phyloP scores from a whole-genome alignment of 495 filamentous ascomycete genomes.

The Aspergillus carlsbadensis region DNA sequence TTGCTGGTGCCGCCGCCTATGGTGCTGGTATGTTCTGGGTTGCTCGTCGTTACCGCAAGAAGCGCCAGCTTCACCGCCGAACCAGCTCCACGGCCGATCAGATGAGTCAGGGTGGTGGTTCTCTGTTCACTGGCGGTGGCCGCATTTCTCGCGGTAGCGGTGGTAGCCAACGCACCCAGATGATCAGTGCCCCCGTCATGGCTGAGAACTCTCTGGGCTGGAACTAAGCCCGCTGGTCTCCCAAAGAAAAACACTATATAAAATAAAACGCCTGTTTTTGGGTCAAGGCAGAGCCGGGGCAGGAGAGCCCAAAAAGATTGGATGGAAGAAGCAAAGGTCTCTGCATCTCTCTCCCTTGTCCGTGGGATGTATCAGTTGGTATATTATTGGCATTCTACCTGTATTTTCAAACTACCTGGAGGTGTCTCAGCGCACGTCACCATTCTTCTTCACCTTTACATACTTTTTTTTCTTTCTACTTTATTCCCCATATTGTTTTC shows the following conservation, averaged over 20 bases:
- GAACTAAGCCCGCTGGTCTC: slow-evolving; percentile 68
- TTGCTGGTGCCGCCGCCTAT: slow-evolving; percentile 82
- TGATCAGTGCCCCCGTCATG: slow-evolving; percentile 84
- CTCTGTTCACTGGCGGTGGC: slow-evolving; percentile 40
- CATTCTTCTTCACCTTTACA: slow-evolving; percentile 12
- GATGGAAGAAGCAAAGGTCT: slow-evolving; percentile 24
- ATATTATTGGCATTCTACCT: slow-evolving; percentile 25
- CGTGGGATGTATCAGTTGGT: slow-evolving; percentile 11
- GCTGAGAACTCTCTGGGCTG: slow-evolving; percentile 97
- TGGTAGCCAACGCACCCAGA: slow-evolving; percentile 67
- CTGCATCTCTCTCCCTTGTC: slow-evolving; percentile 7
- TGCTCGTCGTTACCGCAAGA: slow-evolving; percentile 88
- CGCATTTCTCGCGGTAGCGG: slow-evolving; percentile 44
- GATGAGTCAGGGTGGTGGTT: slow-evolving; percentile 45
- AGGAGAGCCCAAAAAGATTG: slow-evolving; percentile 20
- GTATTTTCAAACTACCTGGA: slow-evolving; percentile 16
- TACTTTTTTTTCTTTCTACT: slow-evolving; percentile 19
- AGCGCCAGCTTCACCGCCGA: slow-evolving; percentile 76
- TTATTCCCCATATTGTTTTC: slow-evolving; percentile 31
- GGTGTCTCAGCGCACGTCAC: slow-evolving; percentile 7
- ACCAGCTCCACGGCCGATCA: slow-evolving; percentile 58
- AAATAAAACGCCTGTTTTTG: slow-evolving; percentile 5
- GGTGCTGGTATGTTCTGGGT: slow-evolving; percentile 98
- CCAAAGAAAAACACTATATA: slow-evolving; percentile 15
- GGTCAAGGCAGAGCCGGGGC: slow-evolving; percentile 11